Evolutionary conservation across 2,329 filamentous ascomycete genomes (phyloP).

Genomic region (Basipetospora chlamydospora): DNA sequence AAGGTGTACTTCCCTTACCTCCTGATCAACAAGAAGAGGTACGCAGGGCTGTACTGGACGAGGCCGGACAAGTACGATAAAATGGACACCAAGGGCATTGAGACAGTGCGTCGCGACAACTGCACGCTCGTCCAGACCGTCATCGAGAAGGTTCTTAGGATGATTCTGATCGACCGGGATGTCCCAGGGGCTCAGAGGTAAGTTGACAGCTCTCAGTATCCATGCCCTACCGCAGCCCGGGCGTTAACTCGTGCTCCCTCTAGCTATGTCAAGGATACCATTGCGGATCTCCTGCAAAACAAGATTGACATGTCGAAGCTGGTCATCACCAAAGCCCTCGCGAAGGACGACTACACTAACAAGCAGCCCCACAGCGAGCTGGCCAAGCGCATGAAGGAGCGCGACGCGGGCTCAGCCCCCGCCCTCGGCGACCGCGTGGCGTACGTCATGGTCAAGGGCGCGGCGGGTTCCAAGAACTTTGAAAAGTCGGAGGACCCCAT

Average conservation of each 20-base stretch:
- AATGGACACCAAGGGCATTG: constrained; percentile 99
- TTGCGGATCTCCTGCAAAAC: constrained; percentile 89
- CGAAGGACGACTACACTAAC: constrained; percentile 70
- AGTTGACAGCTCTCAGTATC: constrained; percentile 30
- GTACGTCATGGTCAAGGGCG: constrained; percentile 93
- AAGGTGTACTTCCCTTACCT: constrained; percentile 98
- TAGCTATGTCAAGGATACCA: constrained; percentile 92
- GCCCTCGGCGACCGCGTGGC: constrained; percentile 89
- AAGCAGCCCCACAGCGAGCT: constrained; percentile 96
- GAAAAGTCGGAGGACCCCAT: constrained; percentile 96
- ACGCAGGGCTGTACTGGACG: constrained; percentile 96
- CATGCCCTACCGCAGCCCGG: too few relatives aligned
- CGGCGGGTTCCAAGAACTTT: constrained; percentile 82
- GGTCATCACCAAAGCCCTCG: constrained; percentile 93
- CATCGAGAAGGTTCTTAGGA: constrained; percentile 88
- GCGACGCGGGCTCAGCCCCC: constrained; percentile 86
- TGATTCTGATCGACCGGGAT: constrained; percentile 90
- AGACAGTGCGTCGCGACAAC: constrained; percentile 94
- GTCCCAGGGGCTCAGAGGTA: constrained; percentile 85
- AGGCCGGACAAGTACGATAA: constrained; percentile 92
- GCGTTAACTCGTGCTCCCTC: too few relatives aligned
- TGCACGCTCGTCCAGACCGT: constrained; percentile 91
- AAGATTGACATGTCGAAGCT: constrained; percentile 98
- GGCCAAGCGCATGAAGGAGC: constrained; percentile 91
- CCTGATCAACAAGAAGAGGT: constrained; percentile 99